These are phyloP conservation scores for Cyberlindnera nakhonratchasimensis DNA, from an alignment of 805 yeast species.

Conservation along the genomic window DNA sequence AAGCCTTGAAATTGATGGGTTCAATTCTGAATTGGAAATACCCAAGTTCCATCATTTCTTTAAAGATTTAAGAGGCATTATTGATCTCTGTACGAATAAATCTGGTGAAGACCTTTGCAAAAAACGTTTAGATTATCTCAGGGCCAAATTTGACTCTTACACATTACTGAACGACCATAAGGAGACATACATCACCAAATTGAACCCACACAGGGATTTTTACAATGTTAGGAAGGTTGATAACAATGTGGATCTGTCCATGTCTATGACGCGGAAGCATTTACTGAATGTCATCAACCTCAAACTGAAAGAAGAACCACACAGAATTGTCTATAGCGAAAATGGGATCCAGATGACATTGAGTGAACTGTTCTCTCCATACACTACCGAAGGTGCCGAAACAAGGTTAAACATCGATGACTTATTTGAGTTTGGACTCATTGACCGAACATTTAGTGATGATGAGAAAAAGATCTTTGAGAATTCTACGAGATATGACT, in stretches of 20 bases:
- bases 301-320: conserved; percentile 34
- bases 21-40: conserved; percentile 10
- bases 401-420: conserved; percentile 29
- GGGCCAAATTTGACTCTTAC: conserved; percentile 35
- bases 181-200: conserved; percentile 34
- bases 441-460: conserved; percentile 25
- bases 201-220: conserved; percentile 41
- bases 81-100: conserved; percentile 18
- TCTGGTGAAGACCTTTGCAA: conserved; percentile 18
- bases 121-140: conserved; percentile 31
- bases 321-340: conserved; percentile 32
- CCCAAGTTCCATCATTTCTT: conserved; percentile 32
- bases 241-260: conserved; percentile 95
- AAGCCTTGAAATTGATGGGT: conserved; percentile 13
- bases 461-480: conserved; percentile 26
- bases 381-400: conserved; percentile 27
- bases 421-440: conserved; percentile 28
- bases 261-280: conserved; percentile 97
- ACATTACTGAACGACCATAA: conserved; percentile 32
- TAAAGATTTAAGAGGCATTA: conserved; percentile 28
- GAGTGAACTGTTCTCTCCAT: conserved; percentile 25
- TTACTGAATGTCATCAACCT: conserved; percentile 38
- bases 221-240: conserved; percentile 43
- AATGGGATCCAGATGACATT: conserved; percentile 27
- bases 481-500: conserved; percentile 18